Evolutionary conservation across 2,329 filamentous ascomycete species (phyloP), one percentile per base, ranked within the genome.

Genomic region (Aspergillus jensenii): DNA sequence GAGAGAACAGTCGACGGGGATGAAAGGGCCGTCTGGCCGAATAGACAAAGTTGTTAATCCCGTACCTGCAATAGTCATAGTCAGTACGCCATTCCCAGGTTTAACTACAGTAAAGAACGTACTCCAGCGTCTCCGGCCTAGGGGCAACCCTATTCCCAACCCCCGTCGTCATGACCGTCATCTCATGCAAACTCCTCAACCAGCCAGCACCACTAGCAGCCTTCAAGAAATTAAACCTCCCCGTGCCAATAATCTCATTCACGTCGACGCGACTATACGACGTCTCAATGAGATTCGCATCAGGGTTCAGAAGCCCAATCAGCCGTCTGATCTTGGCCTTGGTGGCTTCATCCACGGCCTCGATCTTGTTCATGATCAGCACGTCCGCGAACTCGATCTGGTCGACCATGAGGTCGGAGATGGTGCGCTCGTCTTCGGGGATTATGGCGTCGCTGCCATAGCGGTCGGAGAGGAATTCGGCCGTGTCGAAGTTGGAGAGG

Each of bases 321-420:
- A 89, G 73, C 0, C 79, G 76, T 3, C 78, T 69, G 54, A 89
- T 79, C 3, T 82, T 76, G 4, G 72, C 65, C 17, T 80, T 76
- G 1, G 77, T 80, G 19, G 67, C 74, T 5, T 74, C 69, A 41
- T 79, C 71, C 84, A 89, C 84, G 59, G 85, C 83, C 59, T 90
- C 87, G 6, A 83, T 77, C 71, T 91, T 91, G 74, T 91, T 91
- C 19, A 90, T 74, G 3, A 90, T 80, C 14, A 91, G 81, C 6
- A 90, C 87, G 62, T 91, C 87, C 0, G 88, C 87, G 64, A 91
- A 91, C 71, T 91, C 89, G 59, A 91, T 89, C 66, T 91, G 88
- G 64, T 91, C 88, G 0, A 90, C 87, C 81, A 90, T 89, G 0
- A 91, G 79, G 63, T 91, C 88, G 0, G 87, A 90, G 2, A 91